Conservation (phyloP, 2,329 filamentous ascomycete species). For the Mycocentrospora acerina region DNA sequence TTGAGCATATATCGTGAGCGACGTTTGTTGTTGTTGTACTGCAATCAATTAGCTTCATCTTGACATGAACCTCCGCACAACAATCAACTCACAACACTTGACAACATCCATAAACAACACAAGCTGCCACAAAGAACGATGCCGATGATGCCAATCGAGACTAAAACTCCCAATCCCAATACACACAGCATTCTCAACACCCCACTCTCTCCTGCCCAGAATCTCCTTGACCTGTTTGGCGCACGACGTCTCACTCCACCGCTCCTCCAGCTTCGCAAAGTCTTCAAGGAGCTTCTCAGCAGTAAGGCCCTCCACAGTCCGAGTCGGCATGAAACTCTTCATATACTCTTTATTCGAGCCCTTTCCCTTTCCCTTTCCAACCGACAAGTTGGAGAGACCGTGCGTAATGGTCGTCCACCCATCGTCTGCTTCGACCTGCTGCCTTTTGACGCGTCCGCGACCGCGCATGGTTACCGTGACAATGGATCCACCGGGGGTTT, state of each 20-base stretch:
- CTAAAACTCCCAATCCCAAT: constrained; percentile 42
- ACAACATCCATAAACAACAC: constrained; percentile 36
- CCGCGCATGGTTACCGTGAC: constrained; percentile 3
- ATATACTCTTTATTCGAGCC: background rate
- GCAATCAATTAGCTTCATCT: background rate
- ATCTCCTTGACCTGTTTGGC: constrained; percentile 19
- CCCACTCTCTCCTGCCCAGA: constrained; percentile 14
- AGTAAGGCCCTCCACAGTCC: constrained; percentile 25
- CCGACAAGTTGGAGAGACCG: constrained; percentile 13
- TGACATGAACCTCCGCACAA: background rate
- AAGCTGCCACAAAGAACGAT: constrained; percentile 40
- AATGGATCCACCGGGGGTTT: background rate
- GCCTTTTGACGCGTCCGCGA: constrained; percentile 31
- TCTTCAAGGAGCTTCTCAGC: constrained; percentile 24
- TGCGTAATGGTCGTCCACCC: constrained; percentile 44
- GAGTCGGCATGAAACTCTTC: constrained; percentile 13
- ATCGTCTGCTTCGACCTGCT: constrained; percentile 30
- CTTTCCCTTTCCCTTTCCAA: constrained; percentile 4
- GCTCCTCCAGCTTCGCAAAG: constrained; percentile 21
- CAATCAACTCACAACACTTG: constrained; percentile 6
- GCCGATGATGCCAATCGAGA: constrained; percentile 37
- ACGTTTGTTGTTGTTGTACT: constrained; percentile 6
- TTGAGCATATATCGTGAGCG: constrained; percentile 31
- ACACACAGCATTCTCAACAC: constrained; percentile 29
- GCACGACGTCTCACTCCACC: constrained; percentile 26